Evolutionary conservation across 805 yeast species (phyloP).

Genomic region (Wickerhamiella galacta): DNA sequence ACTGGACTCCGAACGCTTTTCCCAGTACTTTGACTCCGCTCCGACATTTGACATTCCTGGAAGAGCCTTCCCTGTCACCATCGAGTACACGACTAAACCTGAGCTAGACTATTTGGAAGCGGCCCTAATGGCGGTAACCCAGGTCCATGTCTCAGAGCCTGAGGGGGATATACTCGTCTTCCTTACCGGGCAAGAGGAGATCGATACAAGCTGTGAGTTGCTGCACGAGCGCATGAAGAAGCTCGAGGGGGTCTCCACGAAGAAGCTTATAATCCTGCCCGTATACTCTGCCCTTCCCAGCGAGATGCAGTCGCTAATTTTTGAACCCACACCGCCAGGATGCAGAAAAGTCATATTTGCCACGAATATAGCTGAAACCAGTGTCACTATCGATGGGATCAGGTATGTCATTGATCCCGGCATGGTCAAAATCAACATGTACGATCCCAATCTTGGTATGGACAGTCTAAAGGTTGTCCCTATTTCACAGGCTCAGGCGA

Average conservation of each 20-base stretch:
- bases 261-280: slow-evolving; percentile 52
- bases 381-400: slow-evolving; percentile 91
- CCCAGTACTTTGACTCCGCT: slow-evolving; percentile 58
- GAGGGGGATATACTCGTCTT: slow-evolving; percentile 71
- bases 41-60: slow-evolving; percentile 89
- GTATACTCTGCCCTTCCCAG: slow-evolving; percentile 84
- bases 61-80: slow-evolving; percentile 78
- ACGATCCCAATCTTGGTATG: slow-evolving; percentile 76
- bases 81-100: slow-evolving; percentile 68
- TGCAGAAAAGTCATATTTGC: slow-evolving; percentile 81
- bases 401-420: slow-evolving; percentile 92
- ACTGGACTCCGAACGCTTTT: slow-evolving; percentile 74
- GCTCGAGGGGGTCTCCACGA: slow-evolving; percentile 42
- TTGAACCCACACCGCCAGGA: slow-evolving; percentile 70
- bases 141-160: slow-evolving; percentile 56
- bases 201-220: slow-evolving; percentile 68
- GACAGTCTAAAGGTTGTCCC: slow-evolving; percentile 74
- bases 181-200: slow-evolving; percentile 92
- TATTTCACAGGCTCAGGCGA: slow-evolving; percentile 88
- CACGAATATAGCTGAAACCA: slow-evolving; percentile 94
- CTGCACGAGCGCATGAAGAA: slow-evolving; percentile 46
- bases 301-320: slow-evolving; percentile 64
- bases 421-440: slow-evolving; percentile 79
- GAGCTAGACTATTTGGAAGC: slow-evolving; percentile 86
- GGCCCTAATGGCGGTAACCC: slow-evolving; percentile 72